phyloP scores from a whole-genome alignment of 2,329 filamentous ascomycete species.

The Amauroascus verrucosus region DNA sequence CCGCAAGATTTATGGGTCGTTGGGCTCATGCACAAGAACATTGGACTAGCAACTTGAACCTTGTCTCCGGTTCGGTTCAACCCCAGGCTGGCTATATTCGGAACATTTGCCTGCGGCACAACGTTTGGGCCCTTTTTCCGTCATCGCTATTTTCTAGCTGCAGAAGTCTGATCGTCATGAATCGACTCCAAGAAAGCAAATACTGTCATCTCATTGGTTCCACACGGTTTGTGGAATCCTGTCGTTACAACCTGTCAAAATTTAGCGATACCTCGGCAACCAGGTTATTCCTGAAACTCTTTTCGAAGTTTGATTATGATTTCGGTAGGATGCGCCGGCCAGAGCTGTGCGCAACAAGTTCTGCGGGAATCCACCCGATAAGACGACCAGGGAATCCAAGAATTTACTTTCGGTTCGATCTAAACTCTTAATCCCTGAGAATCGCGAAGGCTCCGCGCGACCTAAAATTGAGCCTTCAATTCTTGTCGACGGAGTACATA shows the following conservation, averaged over 20 bases:
- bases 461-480: constrained; percentile 5
- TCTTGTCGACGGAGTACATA: constrained; percentile 1
- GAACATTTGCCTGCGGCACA: constrained; percentile 8
- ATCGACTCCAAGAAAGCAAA: constrained; percentile 4
- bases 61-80: constrained; percentile 3
- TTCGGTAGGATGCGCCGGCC: constrained; percentile 13
- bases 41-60: too few relatives aligned
- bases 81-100: constrained; percentile 9
- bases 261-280: constrained; percentile 9
- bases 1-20: not conserved
- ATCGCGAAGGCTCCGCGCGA: constrained; percentile 8
- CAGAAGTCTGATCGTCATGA: constrained; percentile 10
- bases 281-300: constrained; percentile 6
- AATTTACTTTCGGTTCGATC: constrained; percentile 12
- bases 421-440: constrained; percentile 9
- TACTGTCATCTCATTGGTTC: not conserved
- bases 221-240: constrained; percentile 4
- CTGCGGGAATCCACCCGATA: constrained; percentile 12
- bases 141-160: constrained; percentile 5
- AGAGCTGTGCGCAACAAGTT: constrained; percentile 4
- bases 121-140: constrained; percentile 4
- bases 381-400: constrained; percentile 7
- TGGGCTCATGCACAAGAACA: not conserved
- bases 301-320: constrained; percentile 9
- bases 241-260: constrained; percentile 10